These are phyloP conservation scores for Nidularia pulvinata DNA, from an alignment of 768 basidiomycete species.

Conservation along the genomic window DNA sequence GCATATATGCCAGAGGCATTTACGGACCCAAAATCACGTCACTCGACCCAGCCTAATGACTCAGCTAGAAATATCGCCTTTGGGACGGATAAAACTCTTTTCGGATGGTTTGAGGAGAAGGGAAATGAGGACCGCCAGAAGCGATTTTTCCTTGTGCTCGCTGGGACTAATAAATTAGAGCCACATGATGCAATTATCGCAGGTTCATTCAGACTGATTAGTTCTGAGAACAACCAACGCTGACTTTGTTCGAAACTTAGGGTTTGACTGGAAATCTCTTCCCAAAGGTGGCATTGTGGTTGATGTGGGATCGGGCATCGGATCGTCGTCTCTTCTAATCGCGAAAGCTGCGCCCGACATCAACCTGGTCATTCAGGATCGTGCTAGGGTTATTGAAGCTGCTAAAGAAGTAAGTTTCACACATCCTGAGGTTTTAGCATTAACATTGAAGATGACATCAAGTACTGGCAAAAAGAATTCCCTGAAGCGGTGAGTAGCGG, in stretches of 20 bases:
- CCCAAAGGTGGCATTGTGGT: background rate
- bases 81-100: constrained; percentile 16
- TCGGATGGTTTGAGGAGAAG: constrained; percentile 17
- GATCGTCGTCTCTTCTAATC: background rate
- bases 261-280: background rate
- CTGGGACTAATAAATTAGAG: constrained; percentile 16
- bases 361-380: background rate
- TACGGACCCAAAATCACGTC: constrained; percentile 18
- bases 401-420: background rate
- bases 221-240: background rate
- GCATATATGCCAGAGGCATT: constrained; percentile 28
- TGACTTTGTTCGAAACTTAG: background rate
- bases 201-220: constrained; percentile 5
- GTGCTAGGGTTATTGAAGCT: background rate
- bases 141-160: constrained; percentile 30
- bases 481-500: background rate
- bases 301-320: background rate
- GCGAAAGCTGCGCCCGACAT: background rate
- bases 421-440: background rate
- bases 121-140: constrained; percentile 12
- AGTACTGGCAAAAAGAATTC: background rate
- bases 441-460: background rate
- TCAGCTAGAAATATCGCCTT: constrained; percentile 21
- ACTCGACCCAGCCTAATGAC: constrained; percentile 17
- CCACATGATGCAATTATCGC: constrained; percentile 12